A percentile compares a stretch with the other conserved stretches of the same genome.
Conservation (phyloP, 495 filamentous ascomycete species). For the Aspergillus sparsus region DNA sequence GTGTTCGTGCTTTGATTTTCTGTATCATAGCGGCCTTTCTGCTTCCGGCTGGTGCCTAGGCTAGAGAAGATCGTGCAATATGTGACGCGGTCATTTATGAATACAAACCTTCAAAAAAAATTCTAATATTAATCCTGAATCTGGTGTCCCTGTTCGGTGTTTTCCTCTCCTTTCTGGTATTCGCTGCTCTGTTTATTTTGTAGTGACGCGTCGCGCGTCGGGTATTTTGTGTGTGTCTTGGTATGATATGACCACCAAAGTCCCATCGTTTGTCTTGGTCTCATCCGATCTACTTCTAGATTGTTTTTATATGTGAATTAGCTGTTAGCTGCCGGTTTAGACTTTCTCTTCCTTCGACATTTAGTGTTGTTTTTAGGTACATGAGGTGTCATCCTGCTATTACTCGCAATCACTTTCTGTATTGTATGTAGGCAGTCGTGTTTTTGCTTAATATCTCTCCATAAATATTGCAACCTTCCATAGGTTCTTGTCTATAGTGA, state of each 20-base stretch:
- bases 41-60: slow-evolving; percentile 45
- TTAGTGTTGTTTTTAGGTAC: too few species aligned
- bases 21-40: slow-evolving; percentile 53
- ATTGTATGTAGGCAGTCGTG: too few species aligned
- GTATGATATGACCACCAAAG: too few species aligned
- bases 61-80: slow-evolving; percentile 35
- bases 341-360: too few species aligned
- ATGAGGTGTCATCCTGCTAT: too few species aligned
- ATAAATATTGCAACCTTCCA: too few species aligned
- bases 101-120: slow-evolving; percentile 42
- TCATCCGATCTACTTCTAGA: too few species aligned
- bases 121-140: background rate
- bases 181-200: background rate
- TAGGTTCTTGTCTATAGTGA: too few species aligned
- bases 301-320: too few species aligned
- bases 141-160: background rate
- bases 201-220: background rate
- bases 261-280: background rate
- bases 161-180: background rate
- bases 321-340: too few species aligned
- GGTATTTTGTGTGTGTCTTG: background rate
- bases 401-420: too few species aligned
- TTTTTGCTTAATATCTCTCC: too few species aligned
- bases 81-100: slow-evolving; percentile 43
- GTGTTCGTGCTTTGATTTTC: slow-evolving; percentile 48